phyloP scores from a whole-genome alignment of 2,329 filamentous ascomycete species.

The Colletotrichum godetiae region DNA sequence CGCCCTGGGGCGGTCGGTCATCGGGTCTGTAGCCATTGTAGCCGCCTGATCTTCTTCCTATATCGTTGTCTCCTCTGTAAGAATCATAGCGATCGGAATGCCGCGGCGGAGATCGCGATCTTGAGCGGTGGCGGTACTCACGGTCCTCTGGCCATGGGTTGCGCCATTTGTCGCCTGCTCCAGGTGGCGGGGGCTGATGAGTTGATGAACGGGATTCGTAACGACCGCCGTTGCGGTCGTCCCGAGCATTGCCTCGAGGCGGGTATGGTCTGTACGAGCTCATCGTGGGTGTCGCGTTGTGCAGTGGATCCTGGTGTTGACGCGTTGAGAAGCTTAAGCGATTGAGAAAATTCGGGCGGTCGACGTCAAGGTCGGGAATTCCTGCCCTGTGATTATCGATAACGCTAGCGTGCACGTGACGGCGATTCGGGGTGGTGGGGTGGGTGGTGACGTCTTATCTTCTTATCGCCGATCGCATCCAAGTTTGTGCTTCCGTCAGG shows the following conservation, averaged over 20 bases:
- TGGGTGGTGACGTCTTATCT: conserved; percentile 1
- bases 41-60: conserved; percentile 30
- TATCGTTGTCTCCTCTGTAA: conserved; percentile 22
- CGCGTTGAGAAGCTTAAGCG: conserved; percentile 25
- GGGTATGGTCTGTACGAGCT: conserved; percentile 33
- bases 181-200: conserved; percentile 19
- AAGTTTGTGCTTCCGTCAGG: background rate
- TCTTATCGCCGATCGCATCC: background rate
- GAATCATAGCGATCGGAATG: conserved; percentile 20
- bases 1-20: conserved; percentile 51
- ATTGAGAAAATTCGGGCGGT: conserved; percentile 19
- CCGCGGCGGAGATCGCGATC: conserved; percentile 26
- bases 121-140: conserved; percentile 29
- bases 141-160: conserved; percentile 33
- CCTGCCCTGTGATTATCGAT: conserved; percentile 26
- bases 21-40: conserved; percentile 51
- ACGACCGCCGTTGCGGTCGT: conserved; percentile 23
- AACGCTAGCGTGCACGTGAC: conserved; percentile 18
- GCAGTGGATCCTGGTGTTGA: conserved; percentile 34
- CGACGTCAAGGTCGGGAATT: conserved; percentile 27
- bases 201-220: conserved; percentile 9
- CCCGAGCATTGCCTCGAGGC: conserved; percentile 21
- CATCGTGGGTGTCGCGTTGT: conserved; percentile 29
- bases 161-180: conserved; percentile 18
- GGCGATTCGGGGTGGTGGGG: background rate